Evolutionary conservation across 805 yeast species (phyloP), one percentile per base, ranked within the genome.

Genomic region (Ogataea corticis): DNA sequence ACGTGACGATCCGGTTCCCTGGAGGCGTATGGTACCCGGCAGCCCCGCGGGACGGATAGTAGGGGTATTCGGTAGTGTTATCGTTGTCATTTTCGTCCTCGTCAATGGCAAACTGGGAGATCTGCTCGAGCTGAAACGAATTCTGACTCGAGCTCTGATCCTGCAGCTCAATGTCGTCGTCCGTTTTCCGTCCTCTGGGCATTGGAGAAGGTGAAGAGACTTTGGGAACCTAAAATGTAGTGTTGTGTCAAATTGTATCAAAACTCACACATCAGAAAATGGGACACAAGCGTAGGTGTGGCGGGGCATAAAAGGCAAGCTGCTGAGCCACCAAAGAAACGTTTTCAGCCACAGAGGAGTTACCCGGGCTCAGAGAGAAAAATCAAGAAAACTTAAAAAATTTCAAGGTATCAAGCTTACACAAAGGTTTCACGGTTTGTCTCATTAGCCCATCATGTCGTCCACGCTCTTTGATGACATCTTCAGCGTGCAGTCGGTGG

Each of bases 401-500:
- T 30, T 21, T 30, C 29, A n/a, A 21, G 10, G n/a, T 23, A 16
- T 14, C n/a, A n/a, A n/a, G n/a, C n/a, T n/a, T n/a, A n/a, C n/a
- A n/a, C n/a, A n/a, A n/a, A n/a, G n/a, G n/a, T n/a, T n/a, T n/a
- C n/a, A n/a, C n/a, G n/a, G n/a, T n/a, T n/a, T n/a, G n/a, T n/a
- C n/a, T n/a, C n/a, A n/a, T n/a, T n/a, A n/a, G n/a, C n/a, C n/a
- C 14, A 33, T 4, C 32, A 80, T 82, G 88, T 77, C 86, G 30
- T 65, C 85, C 61, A 85, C 92, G 30, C 77, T 94, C 54, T 94
- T 94, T 66, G 97, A 94, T 68, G 98, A 92, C 69, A 83, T 91
- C 62, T 94, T 92, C 72, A 81, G 81, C 51, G 83, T 94, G 58
- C 83, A 85, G 50, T 82, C 91, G 34, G 83, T 87, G 39, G 98